Evolutionary conservation across 2,329 filamentous ascomycete species (phyloP).

Genomic region (Penicillium carneum): DNA sequence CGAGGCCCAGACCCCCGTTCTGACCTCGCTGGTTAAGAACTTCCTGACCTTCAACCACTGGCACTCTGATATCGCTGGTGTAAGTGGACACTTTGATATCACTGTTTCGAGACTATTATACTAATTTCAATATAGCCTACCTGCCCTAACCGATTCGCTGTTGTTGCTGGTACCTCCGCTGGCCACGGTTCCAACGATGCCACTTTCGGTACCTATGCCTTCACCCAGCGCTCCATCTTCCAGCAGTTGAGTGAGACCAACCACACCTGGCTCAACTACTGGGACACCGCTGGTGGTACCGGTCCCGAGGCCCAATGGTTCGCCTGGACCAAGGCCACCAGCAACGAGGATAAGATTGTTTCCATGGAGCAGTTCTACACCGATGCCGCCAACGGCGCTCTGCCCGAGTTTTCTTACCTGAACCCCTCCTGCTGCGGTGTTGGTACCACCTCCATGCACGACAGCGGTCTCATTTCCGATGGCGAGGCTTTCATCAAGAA

Average conservation of each 20-base stretch:
- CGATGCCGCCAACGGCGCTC: slow-evolving; percentile 42
- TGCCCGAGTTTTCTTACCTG: slow-evolving; percentile 47
- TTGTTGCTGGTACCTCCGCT: slow-evolving; percentile 42
- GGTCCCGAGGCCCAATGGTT: slow-evolving; percentile 43
- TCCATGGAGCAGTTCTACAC: slow-evolving; percentile 30
- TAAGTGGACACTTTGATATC: slow-evolving; percentile 20
- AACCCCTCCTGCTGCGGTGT: slow-evolving; percentile 52
- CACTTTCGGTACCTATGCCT: slow-evolving; percentile 33
- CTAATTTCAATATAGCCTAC: slow-evolving; percentile 41
- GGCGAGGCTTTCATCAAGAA: slow-evolving; percentile 48
- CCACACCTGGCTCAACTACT: slow-evolving; percentile 49
- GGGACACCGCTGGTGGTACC: slow-evolving; percentile 12
- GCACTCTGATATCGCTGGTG: slow-evolving; percentile 54
- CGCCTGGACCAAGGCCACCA: slow-evolving; percentile 43
- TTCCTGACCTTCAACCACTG: slow-evolving; percentile 56
- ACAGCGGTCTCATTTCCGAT: slow-evolving; percentile 45
- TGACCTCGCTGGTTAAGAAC: slow-evolving; percentile 51
- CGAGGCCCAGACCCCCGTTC: slow-evolving; percentile 52
- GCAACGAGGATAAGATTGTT: slow-evolving; percentile 37
- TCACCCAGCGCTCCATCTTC: slow-evolving; percentile 51
- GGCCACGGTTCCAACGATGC: slow-evolving; percentile 47
- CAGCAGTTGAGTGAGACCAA: slow-evolving; percentile 45
- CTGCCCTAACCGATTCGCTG: slow-evolving; percentile 52
- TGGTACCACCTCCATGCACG: slow-evolving; percentile 49
- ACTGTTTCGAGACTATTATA: no score